Base-by-base conservation (phyloP, 805 yeast genomes). In the Blastobotrys robertii region DNA sequence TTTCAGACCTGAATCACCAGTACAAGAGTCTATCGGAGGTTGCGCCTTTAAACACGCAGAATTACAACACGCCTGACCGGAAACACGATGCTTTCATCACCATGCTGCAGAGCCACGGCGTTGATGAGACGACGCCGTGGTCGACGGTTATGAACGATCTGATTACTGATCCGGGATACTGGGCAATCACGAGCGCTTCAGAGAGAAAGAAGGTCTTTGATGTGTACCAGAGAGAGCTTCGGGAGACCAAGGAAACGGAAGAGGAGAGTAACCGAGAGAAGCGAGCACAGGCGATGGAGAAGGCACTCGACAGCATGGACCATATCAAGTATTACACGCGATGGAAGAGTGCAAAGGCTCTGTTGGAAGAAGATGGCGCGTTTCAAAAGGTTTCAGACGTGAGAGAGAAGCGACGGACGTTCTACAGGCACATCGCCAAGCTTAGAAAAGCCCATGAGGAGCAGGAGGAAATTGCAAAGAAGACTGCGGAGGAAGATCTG, bases 41-140 rank as follows among this genome's bases (percentile, higher is more conserved):
- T 22, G 48, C 49, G 2, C 43, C 46, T 46, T 28, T 12, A 8
- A 34, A 29, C 4, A 19, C 25, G 6, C 25, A 19, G 6, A 19
- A 19, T 6, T 19, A 19, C 25, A 19, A 19, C 6, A 19, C 25
- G 25, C 25, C 25, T 19, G 60, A 61, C 28, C 72, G 67, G 13
- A 72, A 74, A 2, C 72, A 69, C 35, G 49, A 53, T 3, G 63
- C 59, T 8, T 86, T 81, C 55, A 52, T 68, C 12, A 57, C 64
- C 2, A 66, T 86, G 72, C 63, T 87, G 8, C 58, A 63, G 30
- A 75, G 71, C 1, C 60, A 71, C 32, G 62, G 69, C 6, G 84
- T 86, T 2, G 87, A 81, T 57, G 71, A 82, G 0, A 72, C 81
- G 0, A 83, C 90, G 88, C 72, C 92, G 0, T 85, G 85, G 59